Evolutionary conservation across 2,329 filamentous ascomycete species (phyloP).

Genomic region (Botryotinia narcissicola): DNA sequence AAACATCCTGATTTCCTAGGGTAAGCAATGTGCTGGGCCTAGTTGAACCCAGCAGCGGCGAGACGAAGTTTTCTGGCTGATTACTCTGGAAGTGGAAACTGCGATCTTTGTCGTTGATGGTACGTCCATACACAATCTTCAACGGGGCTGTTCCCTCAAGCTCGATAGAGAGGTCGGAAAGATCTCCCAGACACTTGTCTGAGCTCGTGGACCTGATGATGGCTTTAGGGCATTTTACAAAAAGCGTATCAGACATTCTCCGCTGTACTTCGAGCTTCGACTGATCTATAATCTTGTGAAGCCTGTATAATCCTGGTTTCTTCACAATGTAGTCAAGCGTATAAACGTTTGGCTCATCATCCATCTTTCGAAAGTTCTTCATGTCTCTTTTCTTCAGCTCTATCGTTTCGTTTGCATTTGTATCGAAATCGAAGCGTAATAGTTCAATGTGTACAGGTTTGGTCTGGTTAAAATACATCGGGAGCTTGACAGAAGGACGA

Average conservation of each 20-base stretch:
- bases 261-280: constrained; percentile 91
- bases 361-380: constrained; percentile 62
- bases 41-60: constrained; percentile 66
- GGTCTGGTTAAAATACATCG: constrained; percentile 92
- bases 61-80: constrained; percentile 81
- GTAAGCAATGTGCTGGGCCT: constrained; percentile 56
- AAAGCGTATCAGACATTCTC: constrained; percentile 70
- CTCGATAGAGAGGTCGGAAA: constrained; percentile 80
- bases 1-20: constrained; percentile 62
- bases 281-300: constrained; percentile 84
- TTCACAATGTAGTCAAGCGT: constrained; percentile 73
- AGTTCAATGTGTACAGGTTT: constrained; percentile 85
- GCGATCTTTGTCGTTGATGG: constrained; percentile 77
- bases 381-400: constrained; percentile 72
- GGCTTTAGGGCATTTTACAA: constrained; percentile 83
- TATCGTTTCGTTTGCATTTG: constrained; percentile 75
- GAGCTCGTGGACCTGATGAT: constrained; percentile 62
- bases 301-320: constrained; percentile 82
- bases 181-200: constrained; percentile 78
- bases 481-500: constrained; percentile 62
- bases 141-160: constrained; percentile 87
- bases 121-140: constrained; percentile 87
- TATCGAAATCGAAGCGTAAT: constrained; percentile 81
- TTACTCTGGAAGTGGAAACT: constrained; percentile 91
- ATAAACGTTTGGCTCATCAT: constrained; percentile 54